Evolutionary conservation across 192 early-diverging fungal species (phyloP), one percentile per base, ranked within the genome.

Genomic region (Radiomyces spectabilis): DNA sequence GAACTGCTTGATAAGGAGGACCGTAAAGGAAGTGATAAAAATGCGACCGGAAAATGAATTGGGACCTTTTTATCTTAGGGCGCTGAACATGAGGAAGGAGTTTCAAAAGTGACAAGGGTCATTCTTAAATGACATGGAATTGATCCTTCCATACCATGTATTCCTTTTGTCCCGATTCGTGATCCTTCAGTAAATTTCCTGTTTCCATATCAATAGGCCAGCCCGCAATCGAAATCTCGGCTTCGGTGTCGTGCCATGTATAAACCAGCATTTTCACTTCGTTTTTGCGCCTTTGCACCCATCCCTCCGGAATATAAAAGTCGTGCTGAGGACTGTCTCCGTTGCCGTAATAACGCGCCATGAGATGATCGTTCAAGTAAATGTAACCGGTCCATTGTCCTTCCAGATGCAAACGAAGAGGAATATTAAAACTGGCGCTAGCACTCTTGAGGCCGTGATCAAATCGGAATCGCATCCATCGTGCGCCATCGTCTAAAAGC

Each of bases 371-470:
- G 51, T 89, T 87, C 22, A 90, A 61, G 65, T 77, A 81, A 16
- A 89, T 68, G 63, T 84, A 80, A 16, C 79, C 80, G 4, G 81
- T 84, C 32, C 73, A 85, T 47, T 66, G 66, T n/a, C 92, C 92
- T 22, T 69, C 59, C 21, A 92, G 44, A 41, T 74, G 66, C 27
- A 89, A 60, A 29, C 83, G 75, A 32, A 90, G 66, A 1, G 92
- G 88, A 9, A 81, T 69, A 3, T 64, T 62, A 1, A 59, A 9
- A 57, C 69, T 12, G 0, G 35, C 3, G 1, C 6, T 16, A 5
- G 15, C 22, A 10, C 41, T 44, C 44, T 57, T 45, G 19, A 49
- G 19, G 1, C 7, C 21, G 25, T 62, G 21, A 39, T 63, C 53
- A 43, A 71, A 71, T 26, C 18, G 18, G 66, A 68, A 72, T 53